Conservation (phyloP, 495 filamentous ascomycete species). For the Lasiosphaeriaceae sp. region DNA sequence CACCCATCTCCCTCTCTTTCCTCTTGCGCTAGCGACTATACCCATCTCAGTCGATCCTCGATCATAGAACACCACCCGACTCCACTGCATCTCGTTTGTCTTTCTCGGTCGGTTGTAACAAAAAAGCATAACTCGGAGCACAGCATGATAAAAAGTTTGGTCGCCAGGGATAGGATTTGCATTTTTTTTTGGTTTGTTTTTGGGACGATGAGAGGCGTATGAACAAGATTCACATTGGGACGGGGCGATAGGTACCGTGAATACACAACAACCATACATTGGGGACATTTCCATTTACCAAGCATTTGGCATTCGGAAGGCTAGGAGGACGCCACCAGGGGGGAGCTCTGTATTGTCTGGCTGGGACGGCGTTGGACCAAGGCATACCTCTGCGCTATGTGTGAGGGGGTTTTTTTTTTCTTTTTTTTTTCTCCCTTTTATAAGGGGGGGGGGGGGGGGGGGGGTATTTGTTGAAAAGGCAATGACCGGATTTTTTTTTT, state of each 20-base stretch:
- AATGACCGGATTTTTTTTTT: no score
- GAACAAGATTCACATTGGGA: conserved; percentile 12
- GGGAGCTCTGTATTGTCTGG: conserved; percentile 14
- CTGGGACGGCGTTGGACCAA: conserved; percentile 19
- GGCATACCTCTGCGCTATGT: conserved; percentile 8
- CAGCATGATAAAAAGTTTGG: conserved; percentile 50
- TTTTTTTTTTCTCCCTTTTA: no score
- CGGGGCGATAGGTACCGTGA: not conserved
- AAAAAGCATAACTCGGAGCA: conserved; percentile 51
- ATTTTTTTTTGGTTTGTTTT: conserved; percentile 30
- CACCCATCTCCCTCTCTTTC: not conserved
- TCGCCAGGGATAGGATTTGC: conserved; percentile 20
- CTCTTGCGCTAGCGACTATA: conserved; percentile 17
- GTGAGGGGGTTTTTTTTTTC: not conserved
- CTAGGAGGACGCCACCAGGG: conserved; percentile 8
- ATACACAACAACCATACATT: conserved; percentile 29
- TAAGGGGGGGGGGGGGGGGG: no score
- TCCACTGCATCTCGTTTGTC: conserved; percentile 32
- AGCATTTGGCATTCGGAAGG: conserved; percentile 27
- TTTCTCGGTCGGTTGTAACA: conserved; percentile 39
- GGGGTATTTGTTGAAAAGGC: no score
- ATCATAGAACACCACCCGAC: conserved; percentile 22
- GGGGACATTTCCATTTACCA: conserved; percentile 33
- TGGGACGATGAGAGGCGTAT: conserved; percentile 30
- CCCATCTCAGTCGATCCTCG: conserved; percentile 31